phyloP scores from a whole-genome alignment of 2,329 filamentous ascomycete genomes.

The Elsinoe perseae region DNA sequence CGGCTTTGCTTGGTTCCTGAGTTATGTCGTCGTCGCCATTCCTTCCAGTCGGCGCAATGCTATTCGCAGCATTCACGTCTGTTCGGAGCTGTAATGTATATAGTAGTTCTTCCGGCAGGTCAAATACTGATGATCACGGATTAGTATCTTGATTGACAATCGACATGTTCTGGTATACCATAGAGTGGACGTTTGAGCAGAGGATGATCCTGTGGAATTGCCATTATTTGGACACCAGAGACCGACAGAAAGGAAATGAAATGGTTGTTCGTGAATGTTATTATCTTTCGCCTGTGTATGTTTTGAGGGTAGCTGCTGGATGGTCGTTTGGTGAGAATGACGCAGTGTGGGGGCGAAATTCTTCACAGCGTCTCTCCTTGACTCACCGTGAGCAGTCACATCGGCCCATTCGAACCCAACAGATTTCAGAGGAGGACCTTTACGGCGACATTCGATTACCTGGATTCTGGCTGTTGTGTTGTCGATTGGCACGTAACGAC shows the following conservation, averaged over 20 bases:
- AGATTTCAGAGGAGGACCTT: no score
- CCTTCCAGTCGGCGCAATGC: slow-evolving; percentile 19
- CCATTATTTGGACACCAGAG: neutral
- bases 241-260: no score
- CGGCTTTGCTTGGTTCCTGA: neutral
- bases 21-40: neutral
- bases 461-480: no score
- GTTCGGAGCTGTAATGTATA: slow-evolving; percentile 56
- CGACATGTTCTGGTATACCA: slow-evolving; percentile 30
- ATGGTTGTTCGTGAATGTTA: no score
- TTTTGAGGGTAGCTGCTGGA: no score
- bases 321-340: neutral
- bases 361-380: neutral
- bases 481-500: no score
- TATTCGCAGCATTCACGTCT: slow-evolving; percentile 31
- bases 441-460: no score
- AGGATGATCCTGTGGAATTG: slow-evolving; percentile 20
- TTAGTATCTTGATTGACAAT: neutral
- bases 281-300: no score
- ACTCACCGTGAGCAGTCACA: neutral
- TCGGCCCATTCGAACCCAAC: no score
- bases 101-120: slow-evolving; percentile 68
- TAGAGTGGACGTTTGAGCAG: slow-evolving; percentile 45
- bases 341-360: neutral
- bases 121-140: slow-evolving; percentile 55